Evolutionary conservation across 257 asterid species (phyloP).

Genomic region (Linaria vulgaris): DNA sequence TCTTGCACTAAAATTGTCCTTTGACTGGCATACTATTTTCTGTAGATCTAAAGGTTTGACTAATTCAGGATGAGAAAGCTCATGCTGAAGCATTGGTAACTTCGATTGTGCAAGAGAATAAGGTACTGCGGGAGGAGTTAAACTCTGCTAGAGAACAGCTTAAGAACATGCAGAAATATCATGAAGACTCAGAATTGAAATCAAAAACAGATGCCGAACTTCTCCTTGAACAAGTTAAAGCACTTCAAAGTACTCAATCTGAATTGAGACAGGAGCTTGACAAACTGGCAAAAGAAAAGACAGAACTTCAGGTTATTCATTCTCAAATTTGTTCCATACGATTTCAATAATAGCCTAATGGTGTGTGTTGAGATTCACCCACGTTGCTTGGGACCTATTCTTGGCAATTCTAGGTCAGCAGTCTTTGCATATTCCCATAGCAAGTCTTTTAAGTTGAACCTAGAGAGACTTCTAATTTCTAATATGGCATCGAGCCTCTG

Average conservation of each 20-base stretch:
- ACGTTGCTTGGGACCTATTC: no score
- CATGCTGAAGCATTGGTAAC: conserved; percentile 35
- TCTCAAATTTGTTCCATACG: conserved; percentile 13
- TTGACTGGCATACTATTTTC: not conserved
- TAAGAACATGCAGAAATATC: conserved; percentile 41
- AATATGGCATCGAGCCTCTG: no score
- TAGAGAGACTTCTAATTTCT: no score
- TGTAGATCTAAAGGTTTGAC: conserved; percentile 18
- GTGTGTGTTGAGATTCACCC: no score
- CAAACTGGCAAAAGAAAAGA: conserved; percentile 45
- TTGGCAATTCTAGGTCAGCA: no score
- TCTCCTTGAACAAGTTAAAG: conserved; percentile 62
- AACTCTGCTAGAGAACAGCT: conserved; percentile 51
- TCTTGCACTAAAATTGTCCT: conserved; percentile 18
- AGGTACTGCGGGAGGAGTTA: conserved; percentile 44
- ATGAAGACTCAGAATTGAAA: conserved; percentile 45
- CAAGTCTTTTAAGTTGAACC: no score
- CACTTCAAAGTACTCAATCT: conserved; percentile 56
- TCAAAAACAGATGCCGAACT: conserved; percentile 51
- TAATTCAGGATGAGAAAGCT: conserved; percentile 45
- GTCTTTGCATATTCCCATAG: no score
- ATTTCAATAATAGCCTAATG: not conserved
- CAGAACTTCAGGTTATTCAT: conserved; percentile 44
- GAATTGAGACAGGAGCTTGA: conserved; percentile 55
- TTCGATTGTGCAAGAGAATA: conserved; percentile 42